A percentile compares a stretch with the other conserved stretches of the same genome.
phyloP scores from a whole-genome alignment of 163 green algal genomes.

The Coccomyxa subellipsoidea region DNA sequence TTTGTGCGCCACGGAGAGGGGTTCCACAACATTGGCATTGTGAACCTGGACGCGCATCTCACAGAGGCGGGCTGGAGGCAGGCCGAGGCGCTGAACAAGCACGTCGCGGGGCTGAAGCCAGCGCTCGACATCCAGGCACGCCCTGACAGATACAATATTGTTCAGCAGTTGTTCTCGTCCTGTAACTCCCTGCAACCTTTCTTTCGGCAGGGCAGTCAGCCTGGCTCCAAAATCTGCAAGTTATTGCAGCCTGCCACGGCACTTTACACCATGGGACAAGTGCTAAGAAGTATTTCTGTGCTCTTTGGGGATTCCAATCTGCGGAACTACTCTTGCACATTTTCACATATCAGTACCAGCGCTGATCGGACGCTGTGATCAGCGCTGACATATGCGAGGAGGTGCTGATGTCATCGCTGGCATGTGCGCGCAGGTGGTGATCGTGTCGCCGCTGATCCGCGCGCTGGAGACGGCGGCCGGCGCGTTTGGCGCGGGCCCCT shows the following conservation, averaged over 20 bases:
- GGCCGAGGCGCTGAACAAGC: constrained; percentile 39
- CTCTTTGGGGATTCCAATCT: too few relatives aligned
- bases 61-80: constrained; percentile 55
- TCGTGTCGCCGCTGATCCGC: constrained; percentile 53
- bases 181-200: too few relatives aligned
- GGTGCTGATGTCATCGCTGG: not conserved
- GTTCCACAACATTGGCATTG: constrained; percentile 57
- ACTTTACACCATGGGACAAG: too few relatives aligned
- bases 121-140: not conserved
- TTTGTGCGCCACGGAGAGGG: constrained; percentile 65
- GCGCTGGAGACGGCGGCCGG: constrained; percentile 59
- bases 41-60: constrained; percentile 47
- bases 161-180: too few relatives aligned
- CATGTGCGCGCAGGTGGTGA: constrained; percentile 45
- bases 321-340: too few relatives aligned
- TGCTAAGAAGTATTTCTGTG: too few relatives aligned
- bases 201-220: too few relatives aligned
- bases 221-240: too few relatives aligned
- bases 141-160: not conserved
- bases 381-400: too few relatives aligned
- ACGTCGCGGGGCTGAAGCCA: constrained; percentile 26
- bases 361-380: too few relatives aligned
- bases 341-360: too few relatives aligned
- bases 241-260: too few relatives aligned
- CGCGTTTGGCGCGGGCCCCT: constrained; percentile 38